Evolutionary conservation across 75 land plant species (phyloP), one percentile per base, ranked within the genome.

Genomic region (Picea sitchensis): DNA sequence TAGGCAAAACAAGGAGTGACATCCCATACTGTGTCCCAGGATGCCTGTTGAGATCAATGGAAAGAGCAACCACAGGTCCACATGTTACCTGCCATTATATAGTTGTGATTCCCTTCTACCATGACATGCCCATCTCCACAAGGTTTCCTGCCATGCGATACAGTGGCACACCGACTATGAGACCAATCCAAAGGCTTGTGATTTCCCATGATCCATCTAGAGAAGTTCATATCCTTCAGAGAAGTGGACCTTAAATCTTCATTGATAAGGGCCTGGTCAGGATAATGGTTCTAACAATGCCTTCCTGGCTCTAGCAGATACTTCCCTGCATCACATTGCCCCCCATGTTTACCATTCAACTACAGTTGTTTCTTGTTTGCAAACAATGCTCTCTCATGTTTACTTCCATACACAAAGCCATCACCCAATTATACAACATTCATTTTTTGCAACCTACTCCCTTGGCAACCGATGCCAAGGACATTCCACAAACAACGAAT

Each of bases 81-180:
- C 3, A 36, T 2, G 72, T 94, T 94, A 60, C 88, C 99, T 9
- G 83, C 73, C 62, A 90, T 79, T 17, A 96, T 36, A 36, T 0
- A 36, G 95, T 96, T 77, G 86, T 79, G 41, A 96, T 85, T 26
- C 93, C 99, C 57, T 96, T 96, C 91, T 90, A 92, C 97, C 97
- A 94, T 20, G 96, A 78, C 96, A 96, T 94, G 20, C 99, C 99
- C 51, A 96, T 81, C 60, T 94, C 93, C 18, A 96, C 96, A 21
- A 94, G 85, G 80, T 89, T 91, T 7, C 99, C 96, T 31, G 96
- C 99, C 74, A 96, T 82, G 84, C 94, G 94, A 78, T 94, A 96
- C n/a, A 91, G 54, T 5, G 99, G 99, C 14, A 96, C 94, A 36
- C 99, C 96, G 6, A 96, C 97, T 51, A 96, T 95, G 21, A 96